These are phyloP conservation scores for Gonapodya sp. DNA, from an alignment of 192 early-diverging fungal species.

Conservation along the genomic window DNA sequence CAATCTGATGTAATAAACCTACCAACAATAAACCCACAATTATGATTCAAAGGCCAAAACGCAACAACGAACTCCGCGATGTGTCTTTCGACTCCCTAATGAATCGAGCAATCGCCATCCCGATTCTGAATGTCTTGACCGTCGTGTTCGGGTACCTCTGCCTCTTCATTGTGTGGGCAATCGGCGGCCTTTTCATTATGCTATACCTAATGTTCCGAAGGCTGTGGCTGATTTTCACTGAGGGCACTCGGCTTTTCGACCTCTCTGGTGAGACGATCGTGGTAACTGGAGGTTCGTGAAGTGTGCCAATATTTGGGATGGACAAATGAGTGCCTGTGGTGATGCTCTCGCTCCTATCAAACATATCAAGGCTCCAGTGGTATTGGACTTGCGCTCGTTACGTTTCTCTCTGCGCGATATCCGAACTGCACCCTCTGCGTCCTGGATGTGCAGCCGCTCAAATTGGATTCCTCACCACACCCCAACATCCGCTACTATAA, in stretches of 20 bases:
- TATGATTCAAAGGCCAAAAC: too few species aligned
- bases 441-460: background rate
- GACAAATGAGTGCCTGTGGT: background rate
- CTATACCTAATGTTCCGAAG: background rate
- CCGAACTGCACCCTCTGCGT: background rate
- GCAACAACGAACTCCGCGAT: too few species aligned
- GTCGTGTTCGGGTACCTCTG: background rate
- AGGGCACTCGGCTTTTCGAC: background rate
- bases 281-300: background rate
- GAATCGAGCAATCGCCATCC: background rate
- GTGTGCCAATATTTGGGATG: background rate
- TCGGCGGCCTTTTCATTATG: background rate
- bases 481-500: slow-evolving; percentile 22
- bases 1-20: too few species aligned
- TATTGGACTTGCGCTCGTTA: background rate
- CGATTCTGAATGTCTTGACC: background rate
- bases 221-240: background rate
- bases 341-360: background rate
- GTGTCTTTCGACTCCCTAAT: background rate
- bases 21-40: too few species aligned
- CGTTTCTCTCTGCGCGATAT: background rate
- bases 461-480: background rate
- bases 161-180: background rate
- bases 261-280: background rate
- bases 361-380: background rate